Percentiles rank a stretch among this genome's conserved stretches.
Conservation (phyloP, 2,329 filamentous ascomycete species). For the Metarhizium humberi region DNA sequence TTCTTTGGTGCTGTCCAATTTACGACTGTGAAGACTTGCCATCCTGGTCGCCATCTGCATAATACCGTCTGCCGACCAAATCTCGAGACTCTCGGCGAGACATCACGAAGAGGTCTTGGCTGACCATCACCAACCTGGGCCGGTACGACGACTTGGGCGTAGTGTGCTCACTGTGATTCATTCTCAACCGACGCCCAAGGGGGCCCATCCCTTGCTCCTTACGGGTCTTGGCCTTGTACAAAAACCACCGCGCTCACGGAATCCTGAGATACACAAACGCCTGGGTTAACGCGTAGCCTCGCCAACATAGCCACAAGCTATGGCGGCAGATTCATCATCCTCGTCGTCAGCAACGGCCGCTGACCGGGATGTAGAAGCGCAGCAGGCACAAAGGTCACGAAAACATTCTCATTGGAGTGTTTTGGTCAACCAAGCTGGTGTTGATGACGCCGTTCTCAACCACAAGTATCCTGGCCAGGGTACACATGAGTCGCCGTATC, state of each 20-base stretch:
- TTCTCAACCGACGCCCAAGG: too few relatives aligned
- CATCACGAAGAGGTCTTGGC: too few relatives aligned
- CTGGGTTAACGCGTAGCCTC: neutral
- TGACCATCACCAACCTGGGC: too few relatives aligned
- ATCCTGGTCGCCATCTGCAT: neutral
- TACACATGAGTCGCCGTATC: conserved; percentile 56
- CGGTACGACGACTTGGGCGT: too few relatives aligned
- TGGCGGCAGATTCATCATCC: conserved; percentile 5
- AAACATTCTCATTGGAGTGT: conserved; percentile 39
- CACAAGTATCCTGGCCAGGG: conserved; percentile 51
- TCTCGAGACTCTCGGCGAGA: too few relatives aligned
- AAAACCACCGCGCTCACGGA: neutral
- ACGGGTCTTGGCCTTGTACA: too few relatives aligned
- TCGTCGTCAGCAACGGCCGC: conserved; percentile 16
- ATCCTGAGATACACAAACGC: neutral
- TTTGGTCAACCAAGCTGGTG: conserved; percentile 46
- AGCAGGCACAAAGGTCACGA: conserved; percentile 15
- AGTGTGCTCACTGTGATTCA: too few relatives aligned
- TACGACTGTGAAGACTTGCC: too few relatives aligned
- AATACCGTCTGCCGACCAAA: too few relatives aligned
- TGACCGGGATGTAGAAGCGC: conserved; percentile 33
- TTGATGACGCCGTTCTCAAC: conserved; percentile 47
- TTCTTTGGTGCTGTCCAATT: neutral
- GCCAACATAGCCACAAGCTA: neutral
- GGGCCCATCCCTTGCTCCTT: too few relatives aligned